Percentiles rank a stretch among this genome's conserved stretches.
These are phyloP conservation scores for Trypanosoma mega DNA, from an alignment of 208 protist species.

Conservation along the genomic window DNA sequence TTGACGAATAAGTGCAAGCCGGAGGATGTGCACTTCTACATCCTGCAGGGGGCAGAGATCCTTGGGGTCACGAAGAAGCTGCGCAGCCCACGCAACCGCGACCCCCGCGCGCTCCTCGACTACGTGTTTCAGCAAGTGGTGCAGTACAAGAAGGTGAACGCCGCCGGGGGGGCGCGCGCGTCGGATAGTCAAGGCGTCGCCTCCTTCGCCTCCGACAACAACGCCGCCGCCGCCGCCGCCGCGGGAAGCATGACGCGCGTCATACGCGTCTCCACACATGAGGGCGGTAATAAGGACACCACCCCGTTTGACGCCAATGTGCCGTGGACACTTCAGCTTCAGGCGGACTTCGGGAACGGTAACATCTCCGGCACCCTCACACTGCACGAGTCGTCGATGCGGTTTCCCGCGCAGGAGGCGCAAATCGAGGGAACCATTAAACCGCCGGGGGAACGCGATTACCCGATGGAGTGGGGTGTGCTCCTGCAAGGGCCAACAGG, in stretches of 20 bases:
- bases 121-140: slow-evolving; percentile 93
- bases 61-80: slow-evolving; percentile 93
- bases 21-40: slow-evolving; percentile 94
- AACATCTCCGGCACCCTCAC: slow-evolving; percentile 71
- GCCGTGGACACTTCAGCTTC: slow-evolving; percentile 65
- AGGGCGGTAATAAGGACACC: slow-evolving; percentile 44
- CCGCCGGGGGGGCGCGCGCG: background rate
- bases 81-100: slow-evolving; percentile 83
- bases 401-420: slow-evolving; percentile 71
- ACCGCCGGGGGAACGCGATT: slow-evolving; percentile 72
- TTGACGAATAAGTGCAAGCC: slow-evolving; percentile 96
- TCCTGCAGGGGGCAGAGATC: slow-evolving; percentile 92
- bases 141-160: slow-evolving; percentile 90
- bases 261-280: slow-evolving; percentile 60
- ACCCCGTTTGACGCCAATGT: slow-evolving; percentile 87
- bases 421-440: slow-evolving; percentile 82
- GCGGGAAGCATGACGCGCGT: slow-evolving; percentile 74
- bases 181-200: slow-evolving; percentile 5
- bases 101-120: slow-evolving; percentile 89
- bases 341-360: slow-evolving; percentile 68
- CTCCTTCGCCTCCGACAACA: slow-evolving; percentile 17
- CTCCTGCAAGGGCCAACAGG: slow-evolving; percentile 49
- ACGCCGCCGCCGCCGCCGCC: slow-evolving; percentile 49
- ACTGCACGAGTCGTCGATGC: slow-evolving; percentile 53
- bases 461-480: slow-evolving; percentile 87